Base-by-base conservation (phyloP, 106 monocot species). In the Hemerocallis citrina region DNA sequence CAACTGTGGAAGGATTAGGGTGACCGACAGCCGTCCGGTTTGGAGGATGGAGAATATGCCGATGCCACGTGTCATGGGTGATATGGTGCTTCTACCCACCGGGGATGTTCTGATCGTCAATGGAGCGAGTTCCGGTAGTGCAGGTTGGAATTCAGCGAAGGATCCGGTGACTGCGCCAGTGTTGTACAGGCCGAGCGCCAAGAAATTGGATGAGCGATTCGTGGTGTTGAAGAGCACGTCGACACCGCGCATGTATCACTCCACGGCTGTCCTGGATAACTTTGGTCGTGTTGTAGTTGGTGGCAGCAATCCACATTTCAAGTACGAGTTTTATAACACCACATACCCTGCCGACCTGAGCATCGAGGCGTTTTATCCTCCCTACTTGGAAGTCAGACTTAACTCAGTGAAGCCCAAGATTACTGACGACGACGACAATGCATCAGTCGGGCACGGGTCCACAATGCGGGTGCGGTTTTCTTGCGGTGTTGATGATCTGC, bases 1-100 rank as follows among this genome's bases (percentile, higher is more conserved):
- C 50, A 74, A 77, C 3, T 89, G 89, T 38, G 89, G 89, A 54
- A 56, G 83, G 68, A 67, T 89, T 28, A 72, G n/a, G 55, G 76
- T 82, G 35, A 84, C 76, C 27, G 89, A 84, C 54, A 23, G 37
- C 2, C 25, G 57, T 23, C 84, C 83, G 17, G 55, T 41, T 15
- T 89, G 89, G 89, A 21, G 42, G 20, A 77, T 89, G 77, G 83
- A 83, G 70, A 63, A 67, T 28, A 89, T 89, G 89, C 89, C 89
- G 31, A 51, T 33, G 52, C 29, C 77, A 42, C 52, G 89, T 23
- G 77, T 81, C 23, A 89, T 89, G 89, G 84, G 84, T 1, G 89
- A 89, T 62, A 56, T 56, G 56, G 56, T 56, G 5, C 5, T 56
- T 1, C 15, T 56, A 6, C 89, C 89, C 7, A 89, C 72, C 5